Base-by-base conservation (phyloP, 2,329 filamentous ascomycete genomes). In the Talaromyces amestolkiae region DNA sequence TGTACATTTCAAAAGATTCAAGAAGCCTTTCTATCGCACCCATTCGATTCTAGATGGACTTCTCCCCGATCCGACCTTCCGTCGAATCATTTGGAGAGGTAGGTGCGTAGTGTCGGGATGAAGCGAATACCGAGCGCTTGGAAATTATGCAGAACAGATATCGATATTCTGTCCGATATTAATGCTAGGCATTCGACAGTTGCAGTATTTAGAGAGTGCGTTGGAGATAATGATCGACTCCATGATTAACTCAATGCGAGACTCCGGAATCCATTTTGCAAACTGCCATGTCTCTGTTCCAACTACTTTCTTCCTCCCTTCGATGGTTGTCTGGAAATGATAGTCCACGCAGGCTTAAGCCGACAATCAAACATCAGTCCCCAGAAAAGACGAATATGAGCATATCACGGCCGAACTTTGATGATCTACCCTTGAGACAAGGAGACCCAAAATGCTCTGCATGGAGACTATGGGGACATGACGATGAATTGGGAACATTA, bases 401-500 rank as follows among this genome's bases (percentile, higher is more conserved):
- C 35, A 37, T 45, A 56, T 11, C 13, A 13, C 56, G 47, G n/a
- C 45, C 35, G 17, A 27, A 27, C 7, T 66, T 66, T 17, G 56
- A 64, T 5, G 37, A 66, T 24, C 11, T 66, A 13, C 65, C 65
- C 11, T 49, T 64, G 10, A 53, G 54, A 15, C n/a, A 35, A 13
- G 33, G 43, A 56, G 51, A 66, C 37, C 56, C 65, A 3, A 66
- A 66, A 58, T 54, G 61, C 13, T 66, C 65, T 2, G 66, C 66
- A n/a, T 67, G 66, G 66, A 56, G 60, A n/a, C 58, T 67, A 31
- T 67, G 59, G 58, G 63, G 66, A 6, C 35, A 31, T n/a, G 58
- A 67, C 7, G 66, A 67, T 65, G 63, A 67, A 39, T 54, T 61
- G 3, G 66, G 63, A 22, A 64, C 66, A 19, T 61, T 67, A 60